These are phyloP conservation scores for Xanthoparmelia taractica DNA, from an alignment of 495 filamentous ascomycete species.

Conservation along the genomic window DNA sequence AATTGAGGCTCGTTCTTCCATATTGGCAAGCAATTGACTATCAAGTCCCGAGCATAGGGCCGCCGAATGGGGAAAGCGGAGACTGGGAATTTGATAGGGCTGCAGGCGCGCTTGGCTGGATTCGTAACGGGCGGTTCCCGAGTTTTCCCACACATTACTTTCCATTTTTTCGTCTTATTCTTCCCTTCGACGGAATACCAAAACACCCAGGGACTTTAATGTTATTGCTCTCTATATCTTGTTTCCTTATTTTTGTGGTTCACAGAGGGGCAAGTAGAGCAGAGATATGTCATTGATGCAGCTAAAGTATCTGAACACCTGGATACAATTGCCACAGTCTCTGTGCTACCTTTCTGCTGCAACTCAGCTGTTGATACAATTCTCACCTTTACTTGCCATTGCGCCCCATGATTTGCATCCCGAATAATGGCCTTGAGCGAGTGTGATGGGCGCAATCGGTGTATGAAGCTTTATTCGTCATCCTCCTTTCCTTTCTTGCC, in stretches of 20 bases:
- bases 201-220: no score
- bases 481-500: conserved; percentile 19
- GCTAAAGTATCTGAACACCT: conserved; percentile 6
- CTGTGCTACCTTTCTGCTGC: background rate
- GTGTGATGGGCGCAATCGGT: background rate
- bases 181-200: background rate
- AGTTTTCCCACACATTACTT: background rate
- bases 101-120: background rate
- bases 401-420: background rate
- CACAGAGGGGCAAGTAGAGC: background rate
- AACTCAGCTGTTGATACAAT: conserved; percentile 6
- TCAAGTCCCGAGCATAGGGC: no score
- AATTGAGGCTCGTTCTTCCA: conserved; percentile 32
- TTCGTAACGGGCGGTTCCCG: background rate
- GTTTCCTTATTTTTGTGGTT: background rate
- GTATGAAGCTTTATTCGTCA: conserved; percentile 6
- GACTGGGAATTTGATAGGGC: background rate
- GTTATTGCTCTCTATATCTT: background rate
- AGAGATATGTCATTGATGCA: conserved; percentile 1
- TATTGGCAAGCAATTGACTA: no score
- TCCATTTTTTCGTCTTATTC: background rate
- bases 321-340: conserved; percentile 5
- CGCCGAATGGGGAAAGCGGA: background rate
- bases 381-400: background rate
- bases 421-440: background rate